A percentile compares a stretch with the other conserved stretches of the same genome.
Conservation (phyloP, 1,139 yeast species). For the Eremothecium sinecaudum region DNA sequence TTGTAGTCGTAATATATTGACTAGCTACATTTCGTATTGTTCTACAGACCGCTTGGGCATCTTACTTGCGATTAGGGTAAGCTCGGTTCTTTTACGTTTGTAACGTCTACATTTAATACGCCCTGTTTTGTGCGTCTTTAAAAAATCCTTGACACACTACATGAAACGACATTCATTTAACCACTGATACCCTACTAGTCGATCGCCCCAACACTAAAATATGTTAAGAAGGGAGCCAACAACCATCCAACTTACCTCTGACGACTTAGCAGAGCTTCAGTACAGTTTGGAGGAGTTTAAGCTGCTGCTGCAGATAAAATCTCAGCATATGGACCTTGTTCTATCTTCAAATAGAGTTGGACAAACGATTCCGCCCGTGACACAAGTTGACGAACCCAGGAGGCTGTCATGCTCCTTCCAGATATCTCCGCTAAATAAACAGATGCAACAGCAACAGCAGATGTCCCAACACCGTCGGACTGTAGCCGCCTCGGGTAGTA, state of each 20-base stretch:
- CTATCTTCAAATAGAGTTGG: slow-evolving; percentile 15
- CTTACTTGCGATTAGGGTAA: too few relatives aligned
- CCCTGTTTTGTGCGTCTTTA: slow-evolving; percentile 1
- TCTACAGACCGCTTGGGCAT: too few relatives aligned
- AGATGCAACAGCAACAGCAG: slow-evolving; percentile 4
- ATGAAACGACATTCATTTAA: background rate
- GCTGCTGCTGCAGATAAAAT: slow-evolving; percentile 18
- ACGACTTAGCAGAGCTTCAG: slow-evolving; percentile 20
- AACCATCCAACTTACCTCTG: slow-evolving; percentile 15
- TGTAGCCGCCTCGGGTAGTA: background rate
- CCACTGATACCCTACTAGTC: background rate
- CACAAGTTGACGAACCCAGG: slow-evolving; percentile 1
- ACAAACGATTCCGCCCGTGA: background rate
- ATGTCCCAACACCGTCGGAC: slow-evolving; percentile 1
- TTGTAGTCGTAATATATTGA: too few relatives aligned
- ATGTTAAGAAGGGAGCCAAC: slow-evolving; percentile 25
- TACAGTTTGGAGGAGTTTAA: slow-evolving; percentile 22
- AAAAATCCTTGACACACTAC: slow-evolving; percentile 1
- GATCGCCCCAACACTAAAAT: too few relatives aligned
- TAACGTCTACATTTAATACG: too few relatives aligned
- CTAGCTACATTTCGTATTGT: too few relatives aligned
- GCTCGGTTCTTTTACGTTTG: background rate
- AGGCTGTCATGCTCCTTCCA: slow-evolving; percentile 5
- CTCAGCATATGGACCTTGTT: slow-evolving; percentile 19
- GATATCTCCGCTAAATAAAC: slow-evolving; percentile 6